Conservation (phyloP, 1,139 yeast genomes). For the Scheffersomyces quercinus region DNA sequence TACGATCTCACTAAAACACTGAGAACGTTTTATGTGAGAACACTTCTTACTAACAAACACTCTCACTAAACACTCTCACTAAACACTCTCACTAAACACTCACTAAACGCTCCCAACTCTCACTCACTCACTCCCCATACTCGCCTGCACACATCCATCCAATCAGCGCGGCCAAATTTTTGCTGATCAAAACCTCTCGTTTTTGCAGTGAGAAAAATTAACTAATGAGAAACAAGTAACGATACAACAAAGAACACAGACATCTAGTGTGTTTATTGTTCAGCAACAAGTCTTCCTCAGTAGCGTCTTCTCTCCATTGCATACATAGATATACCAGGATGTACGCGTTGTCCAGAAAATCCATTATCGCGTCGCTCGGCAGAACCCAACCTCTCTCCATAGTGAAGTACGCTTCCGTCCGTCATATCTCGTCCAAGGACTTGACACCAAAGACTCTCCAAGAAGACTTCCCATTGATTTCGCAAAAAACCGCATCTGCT, state of each 20-base stretch:
- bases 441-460: slow-evolving; percentile 44
- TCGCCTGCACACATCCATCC: slow-evolving; percentile 13
- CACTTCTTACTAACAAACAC: no score
- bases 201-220: no score
- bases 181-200: slow-evolving; percentile 24
- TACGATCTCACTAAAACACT: no score
- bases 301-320: no score
- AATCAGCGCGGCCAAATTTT: slow-evolving; percentile 28
- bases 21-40: no score
- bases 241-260: no score
- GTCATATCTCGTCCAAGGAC: slow-evolving; percentile 42
- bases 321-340: slow-evolving; percentile 9
- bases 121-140: no score
- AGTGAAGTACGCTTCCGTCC: slow-evolving; percentile 14
- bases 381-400: slow-evolving; percentile 14
- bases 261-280: no score
- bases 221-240: slow-evolving; percentile 5
- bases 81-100: no score
- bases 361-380: slow-evolving; percentile 18
- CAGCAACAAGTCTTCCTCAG: no score
- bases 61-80: no score
- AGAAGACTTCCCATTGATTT: slow-evolving; percentile 49
- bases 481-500: slow-evolving; percentile 43
- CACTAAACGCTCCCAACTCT: no score
- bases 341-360: slow-evolving; percentile 30